Evolutionary conservation across 768 basidiomycete species (phyloP).

Genomic region (Piloderma croceum): DNA sequence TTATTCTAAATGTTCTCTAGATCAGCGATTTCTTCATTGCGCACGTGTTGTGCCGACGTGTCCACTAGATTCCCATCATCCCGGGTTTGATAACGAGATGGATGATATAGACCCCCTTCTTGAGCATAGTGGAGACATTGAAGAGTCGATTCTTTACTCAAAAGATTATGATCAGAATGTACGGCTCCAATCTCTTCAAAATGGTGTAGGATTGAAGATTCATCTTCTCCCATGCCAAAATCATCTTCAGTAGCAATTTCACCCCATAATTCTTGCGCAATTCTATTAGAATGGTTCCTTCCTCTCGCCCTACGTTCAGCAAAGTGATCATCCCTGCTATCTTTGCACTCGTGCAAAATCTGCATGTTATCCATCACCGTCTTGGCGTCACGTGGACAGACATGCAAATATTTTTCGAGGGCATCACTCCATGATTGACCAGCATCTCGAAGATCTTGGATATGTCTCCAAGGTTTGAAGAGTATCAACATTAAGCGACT

Average conservation of each 20-base stretch:
- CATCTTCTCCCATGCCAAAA: conserved; percentile 2
- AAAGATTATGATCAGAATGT: conserved; percentile 1
- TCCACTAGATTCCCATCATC: no score
- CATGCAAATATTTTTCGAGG: conserved; percentile 15
- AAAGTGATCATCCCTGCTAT: conserved; percentile 29
- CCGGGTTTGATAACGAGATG: no score
- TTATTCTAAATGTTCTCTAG: conserved; percentile 12
- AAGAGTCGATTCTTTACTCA: background rate
- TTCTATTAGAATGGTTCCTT: no score
- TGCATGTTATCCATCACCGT: conserved; percentile 36
- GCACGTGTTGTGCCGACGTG: no score
- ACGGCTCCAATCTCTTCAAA: conserved; percentile 7
- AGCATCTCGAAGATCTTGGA: conserved; percentile 17
- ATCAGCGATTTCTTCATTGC: background rate
- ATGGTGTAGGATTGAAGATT: conserved; percentile 15
- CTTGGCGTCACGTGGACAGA: conserved; percentile 4
- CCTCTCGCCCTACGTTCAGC: no score
- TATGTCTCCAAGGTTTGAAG: conserved; percentile 36
- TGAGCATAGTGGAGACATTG: conserved; percentile 9
- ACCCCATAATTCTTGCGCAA: no score
- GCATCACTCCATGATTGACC: conserved; percentile 25
- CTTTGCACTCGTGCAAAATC: conserved; percentile 35
- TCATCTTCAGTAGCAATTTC: conserved; percentile 8
- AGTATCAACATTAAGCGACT: conserved; percentile 35
- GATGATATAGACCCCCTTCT: conserved; percentile 6